Evolutionary conservation across 1,284 basidiomycete genomes (phyloP), one percentile per base, ranked within the genome.

Genomic region (Athelia psychrophila): DNA sequence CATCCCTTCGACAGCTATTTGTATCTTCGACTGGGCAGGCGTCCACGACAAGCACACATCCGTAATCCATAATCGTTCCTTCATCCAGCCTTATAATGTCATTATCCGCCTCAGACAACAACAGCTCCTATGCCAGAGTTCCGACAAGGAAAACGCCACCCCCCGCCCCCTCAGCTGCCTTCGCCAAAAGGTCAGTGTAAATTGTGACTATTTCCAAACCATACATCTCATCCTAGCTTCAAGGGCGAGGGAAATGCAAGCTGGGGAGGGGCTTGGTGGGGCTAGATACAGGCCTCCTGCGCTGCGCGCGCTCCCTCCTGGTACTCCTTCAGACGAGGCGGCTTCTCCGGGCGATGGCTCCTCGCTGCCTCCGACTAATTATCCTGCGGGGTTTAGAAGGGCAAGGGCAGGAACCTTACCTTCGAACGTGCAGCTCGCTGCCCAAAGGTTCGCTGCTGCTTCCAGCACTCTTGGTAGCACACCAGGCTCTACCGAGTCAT

Each of bases 401-500:
- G 88, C 89, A 64, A 88, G 90, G 84, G 89, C 89, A 61, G 89
- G 89, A 58, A 92, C 89, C 78, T 80, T 92, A 64, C 89, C 89
- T 73, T 91, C 90, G 62, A 91, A 92, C 67, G 87, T 92, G 51
- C 88, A 90, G 66, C 85, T 92, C 60, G 89, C 88, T 52, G 88
- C 90, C 47, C 88, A 92, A 68, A 83, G 86, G 56, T 90, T 84
- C 66, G 88, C 86, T 33, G 86, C 85, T 22, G 78, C 85, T 49
- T 81, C 84, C 47, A 82, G 67, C 69, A 79, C 76, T 36, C 67
- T 85, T 55, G 70, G 76, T 51, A 79, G 72, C 58, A 72, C 77
- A 52, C 67, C 81, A 38, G 74, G 77, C 32, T 82, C 84, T 49
- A 80, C 83, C 45, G 88, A 89, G 56, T 80, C 84, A 5, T 79